Percentiles rank a stretch among this genome's conserved stretches.
Evolutionary conservation across 108 stramenopile genomes (phyloP).

Genomic region (Skeletonema costatum): DNA sequence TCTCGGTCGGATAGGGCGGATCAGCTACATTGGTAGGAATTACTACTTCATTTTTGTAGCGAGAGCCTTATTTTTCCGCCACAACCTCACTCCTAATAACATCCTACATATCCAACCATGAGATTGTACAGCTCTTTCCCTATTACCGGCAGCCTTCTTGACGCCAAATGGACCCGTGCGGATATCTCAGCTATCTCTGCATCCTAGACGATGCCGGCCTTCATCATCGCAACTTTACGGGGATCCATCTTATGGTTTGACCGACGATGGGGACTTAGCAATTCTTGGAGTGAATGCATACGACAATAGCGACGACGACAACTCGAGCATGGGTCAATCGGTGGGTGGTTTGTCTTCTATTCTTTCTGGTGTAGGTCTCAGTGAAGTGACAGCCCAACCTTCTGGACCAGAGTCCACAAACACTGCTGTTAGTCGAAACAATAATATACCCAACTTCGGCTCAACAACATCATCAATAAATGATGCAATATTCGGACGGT

Average conservation of each 20-base stretch:
- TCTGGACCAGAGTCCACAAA: not conserved
- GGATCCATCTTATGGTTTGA: conserved; percentile 17
- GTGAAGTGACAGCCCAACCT: not conserved
- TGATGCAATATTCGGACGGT: not conserved
- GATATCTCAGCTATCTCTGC: not conserved
- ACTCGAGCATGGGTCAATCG: not conserved
- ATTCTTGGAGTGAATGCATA: conserved; percentile 40
- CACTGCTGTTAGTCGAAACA: not conserved
- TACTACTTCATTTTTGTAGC: not conserved
- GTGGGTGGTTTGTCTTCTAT: not conserved
- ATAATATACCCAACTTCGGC: not conserved
- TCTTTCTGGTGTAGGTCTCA: not conserved
- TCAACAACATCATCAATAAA: not conserved
- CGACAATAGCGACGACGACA: conserved; percentile 3
- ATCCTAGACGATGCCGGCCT: not conserved
- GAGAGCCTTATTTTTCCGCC: no score
- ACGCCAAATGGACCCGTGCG: not conserved
- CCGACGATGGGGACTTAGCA: conserved; percentile 48
- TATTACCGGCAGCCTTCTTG: not conserved
- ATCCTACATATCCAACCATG: no score
- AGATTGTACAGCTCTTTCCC: not conserved
- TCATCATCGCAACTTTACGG: not conserved
- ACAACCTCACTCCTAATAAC: no score
- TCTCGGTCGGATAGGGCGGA: no score
- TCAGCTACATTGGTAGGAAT: not conserved